phyloP scores from a whole-genome alignment of 345 rosid genomes.

The Isatis tinctoria region DNA sequence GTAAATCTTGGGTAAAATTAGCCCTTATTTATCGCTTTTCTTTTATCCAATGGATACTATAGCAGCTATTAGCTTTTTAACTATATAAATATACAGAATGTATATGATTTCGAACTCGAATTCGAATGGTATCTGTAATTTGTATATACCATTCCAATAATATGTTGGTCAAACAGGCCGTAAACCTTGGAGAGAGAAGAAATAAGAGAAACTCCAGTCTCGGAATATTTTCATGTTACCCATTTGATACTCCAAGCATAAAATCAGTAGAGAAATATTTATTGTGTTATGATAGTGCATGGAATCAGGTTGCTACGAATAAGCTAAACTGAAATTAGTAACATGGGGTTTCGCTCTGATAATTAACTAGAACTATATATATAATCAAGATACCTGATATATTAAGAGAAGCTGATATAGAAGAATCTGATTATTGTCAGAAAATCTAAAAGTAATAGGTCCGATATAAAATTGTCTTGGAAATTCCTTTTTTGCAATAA shows the following conservation, averaged over 20 bases:
- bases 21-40: too few species aligned
- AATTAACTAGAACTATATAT: neutral
- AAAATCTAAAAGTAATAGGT: neutral
- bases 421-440: conserved; percentile 17
- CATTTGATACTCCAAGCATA: neutral
- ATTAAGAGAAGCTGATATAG: conserved; percentile 1
- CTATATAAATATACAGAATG: neutral
- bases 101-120: neutral
- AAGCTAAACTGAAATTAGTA: conserved; percentile 1
- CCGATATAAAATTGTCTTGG: neutral
- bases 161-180: conserved; percentile 5
- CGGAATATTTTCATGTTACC: neutral
- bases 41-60: too few species aligned
- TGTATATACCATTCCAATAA: neutral
- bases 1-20: neutral
- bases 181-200: neutral
- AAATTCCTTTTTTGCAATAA: neutral
- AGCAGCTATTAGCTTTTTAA: neutral
- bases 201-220: neutral
- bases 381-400: conserved; percentile 1
- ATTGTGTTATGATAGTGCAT: neutral
- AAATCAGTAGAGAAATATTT: neutral
- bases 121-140: neutral
- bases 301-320: conserved; percentile 9
- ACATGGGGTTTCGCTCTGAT: conserved; percentile 14